phyloP scores from a whole-genome alignment of 306 rosid genomes.

The Gastrolobium villosum region DNA sequence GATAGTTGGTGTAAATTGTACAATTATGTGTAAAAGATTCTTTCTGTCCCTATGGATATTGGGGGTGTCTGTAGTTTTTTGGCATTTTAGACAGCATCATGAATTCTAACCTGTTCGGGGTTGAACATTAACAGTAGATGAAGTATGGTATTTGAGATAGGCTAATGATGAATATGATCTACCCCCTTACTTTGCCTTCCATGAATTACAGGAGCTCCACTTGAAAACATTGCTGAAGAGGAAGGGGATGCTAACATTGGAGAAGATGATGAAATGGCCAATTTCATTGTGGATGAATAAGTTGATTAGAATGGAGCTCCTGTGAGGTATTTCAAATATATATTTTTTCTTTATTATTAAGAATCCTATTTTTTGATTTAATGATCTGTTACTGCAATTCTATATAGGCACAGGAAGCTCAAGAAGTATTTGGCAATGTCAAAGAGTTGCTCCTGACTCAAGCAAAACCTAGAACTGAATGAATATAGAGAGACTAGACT shows the following conservation, averaged over 20 bases:
- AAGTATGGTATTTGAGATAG: too few species aligned
- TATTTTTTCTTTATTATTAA: background rate
- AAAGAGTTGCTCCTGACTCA: constrained; percentile 74
- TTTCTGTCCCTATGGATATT: background rate
- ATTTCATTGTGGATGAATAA: constrained; percentile 91
- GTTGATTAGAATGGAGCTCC: constrained; percentile 82
- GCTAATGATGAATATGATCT: too few species aligned
- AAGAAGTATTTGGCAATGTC: constrained; percentile 91
- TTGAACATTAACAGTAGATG: too few species aligned
- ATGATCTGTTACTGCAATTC: constrained; percentile 31
- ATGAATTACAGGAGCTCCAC: constrained; percentile 68
- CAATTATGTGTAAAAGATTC: background rate
- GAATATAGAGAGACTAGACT: constrained; percentile 82
- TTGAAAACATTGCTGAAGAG: constrained; percentile 93
- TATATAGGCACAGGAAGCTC: constrained; percentile 85
- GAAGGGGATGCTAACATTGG: constrained; percentile 94
- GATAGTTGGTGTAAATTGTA: background rate
- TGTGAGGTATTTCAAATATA: constrained; percentile 63
- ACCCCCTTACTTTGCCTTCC: constrained; percentile 6
- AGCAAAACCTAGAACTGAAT: constrained; percentile 62
- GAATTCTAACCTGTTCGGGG: background rate
- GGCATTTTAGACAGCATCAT: background rate
- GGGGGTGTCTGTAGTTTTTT: constrained; percentile 9
- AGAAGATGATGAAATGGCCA: constrained; percentile 98
- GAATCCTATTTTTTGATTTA: constrained; percentile 36